Conservation (phyloP, 257 asterid species). For the Solanum peruvianum region DNA sequence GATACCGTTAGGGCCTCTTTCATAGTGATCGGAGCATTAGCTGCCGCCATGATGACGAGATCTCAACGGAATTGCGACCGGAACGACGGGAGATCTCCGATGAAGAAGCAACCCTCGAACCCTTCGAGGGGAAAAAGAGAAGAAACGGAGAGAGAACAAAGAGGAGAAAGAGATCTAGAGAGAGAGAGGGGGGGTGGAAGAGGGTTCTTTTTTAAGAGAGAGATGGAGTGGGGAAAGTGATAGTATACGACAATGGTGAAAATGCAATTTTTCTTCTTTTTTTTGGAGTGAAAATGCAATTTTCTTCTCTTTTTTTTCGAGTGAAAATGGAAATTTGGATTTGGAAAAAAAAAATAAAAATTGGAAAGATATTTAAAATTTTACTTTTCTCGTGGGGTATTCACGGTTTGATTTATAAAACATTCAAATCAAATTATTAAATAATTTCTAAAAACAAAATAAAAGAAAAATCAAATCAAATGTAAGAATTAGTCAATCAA, state of each 20-base stretch:
- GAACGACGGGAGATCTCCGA: constrained; percentile 25
- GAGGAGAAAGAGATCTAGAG: constrained; percentile 15
- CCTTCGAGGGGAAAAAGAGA: constrained; percentile 5
- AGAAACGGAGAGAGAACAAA: neutral
- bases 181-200: constrained; percentile 7
- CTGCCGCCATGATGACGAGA: constrained; percentile 80
- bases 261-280: neutral
- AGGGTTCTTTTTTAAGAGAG: neutral
- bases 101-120: constrained; percentile 11
- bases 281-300: neutral
- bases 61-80: constrained; percentile 21
- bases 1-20: constrained; percentile 38
- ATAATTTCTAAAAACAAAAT: no score
- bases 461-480: no score
- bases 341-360: neutral
- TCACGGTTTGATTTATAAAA: neutral
- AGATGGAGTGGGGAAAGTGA: constrained; percentile 1
- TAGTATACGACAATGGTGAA: neutral
- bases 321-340: neutral
- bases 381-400: neutral
- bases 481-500: no score
- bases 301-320: neutral
- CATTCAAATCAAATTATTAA: no score
- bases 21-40: constrained; percentile 99
- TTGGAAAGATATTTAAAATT: neutral